Percentiles rank a stretch among this genome's conserved stretches.
Conservation (phyloP, 352 stramenopile genomes). For the Phytophthora ramorum region DNA sequence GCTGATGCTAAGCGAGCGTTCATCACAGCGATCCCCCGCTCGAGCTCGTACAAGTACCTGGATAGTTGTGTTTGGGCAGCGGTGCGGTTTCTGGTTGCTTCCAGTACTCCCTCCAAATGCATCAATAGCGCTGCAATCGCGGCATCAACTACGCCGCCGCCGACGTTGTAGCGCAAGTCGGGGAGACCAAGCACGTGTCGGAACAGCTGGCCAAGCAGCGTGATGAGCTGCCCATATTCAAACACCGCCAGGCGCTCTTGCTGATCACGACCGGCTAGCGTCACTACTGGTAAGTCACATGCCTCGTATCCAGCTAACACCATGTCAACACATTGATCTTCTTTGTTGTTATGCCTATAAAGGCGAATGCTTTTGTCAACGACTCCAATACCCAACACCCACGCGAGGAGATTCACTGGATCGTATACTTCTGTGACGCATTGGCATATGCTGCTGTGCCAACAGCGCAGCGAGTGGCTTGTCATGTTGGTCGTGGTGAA, state of each 20-base stretch:
- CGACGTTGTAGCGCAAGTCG: not conserved
- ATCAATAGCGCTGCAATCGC: not conserved
- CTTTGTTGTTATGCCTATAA: not conserved
- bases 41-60: no score
- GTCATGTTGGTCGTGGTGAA: not conserved
- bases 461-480: not conserved
- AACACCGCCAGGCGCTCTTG: not conserved
- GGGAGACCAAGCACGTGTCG: not conserved
- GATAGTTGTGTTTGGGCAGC: no score
- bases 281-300: not conserved
- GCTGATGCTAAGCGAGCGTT: no score
- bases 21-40: no score
- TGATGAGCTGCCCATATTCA: not conserved
- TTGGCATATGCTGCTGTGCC: not conserved
- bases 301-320: not conserved
- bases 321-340: not conserved
- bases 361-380: not conserved
- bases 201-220: not conserved
- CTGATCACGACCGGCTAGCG: not conserved
- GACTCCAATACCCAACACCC: not conserved
- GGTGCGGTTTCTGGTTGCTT: no score
- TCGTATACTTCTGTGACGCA: not conserved
- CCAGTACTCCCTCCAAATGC: no score
- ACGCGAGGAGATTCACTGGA: conserved; percentile 7
- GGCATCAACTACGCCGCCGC: not conserved